Conservation (phyloP, 2,329 filamentous ascomycete species). For the Exophiala xenobiotica region DNA sequence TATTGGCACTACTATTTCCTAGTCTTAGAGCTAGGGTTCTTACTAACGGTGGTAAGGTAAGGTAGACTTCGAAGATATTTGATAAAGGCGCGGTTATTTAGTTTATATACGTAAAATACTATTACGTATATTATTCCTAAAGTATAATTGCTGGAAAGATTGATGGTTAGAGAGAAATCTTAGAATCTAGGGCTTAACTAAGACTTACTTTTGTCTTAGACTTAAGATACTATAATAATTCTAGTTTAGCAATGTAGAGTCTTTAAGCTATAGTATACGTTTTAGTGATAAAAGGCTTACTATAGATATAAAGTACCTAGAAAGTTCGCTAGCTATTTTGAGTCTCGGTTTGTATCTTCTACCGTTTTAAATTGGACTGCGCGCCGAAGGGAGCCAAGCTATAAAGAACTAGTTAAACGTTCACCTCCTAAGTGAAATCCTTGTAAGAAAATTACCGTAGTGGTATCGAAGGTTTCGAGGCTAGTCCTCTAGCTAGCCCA, state of each 20-base stretch:
- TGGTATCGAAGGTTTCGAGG: slow-evolving; percentile 1
- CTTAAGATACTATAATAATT: neutral
- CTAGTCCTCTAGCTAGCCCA: neutral
- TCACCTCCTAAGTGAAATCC: neutral
- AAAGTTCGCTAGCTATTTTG: neutral
- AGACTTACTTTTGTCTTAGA: neutral
- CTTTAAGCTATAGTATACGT: neutral
- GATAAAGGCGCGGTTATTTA: neutral
- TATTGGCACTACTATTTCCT: neutral
- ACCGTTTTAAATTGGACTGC: neutral
- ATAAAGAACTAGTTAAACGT: neutral
- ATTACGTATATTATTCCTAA: neutral
- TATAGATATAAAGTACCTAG: neutral
- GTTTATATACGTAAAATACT: neutral
- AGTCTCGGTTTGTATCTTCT: neutral
- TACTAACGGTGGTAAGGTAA: neutral
- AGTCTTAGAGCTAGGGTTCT: neutral
- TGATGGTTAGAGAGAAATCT: neutral
- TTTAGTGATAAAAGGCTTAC: neutral
- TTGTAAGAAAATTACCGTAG: neutral
- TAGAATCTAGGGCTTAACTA: neutral
- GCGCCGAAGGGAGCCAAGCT: neutral
- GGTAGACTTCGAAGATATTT: neutral
- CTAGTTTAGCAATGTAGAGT: neutral
- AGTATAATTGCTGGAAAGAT: neutral